Conservation (phyloP, 2,329 filamentous ascomycete species). For the Aspergillus pseudonomiae region DNA sequence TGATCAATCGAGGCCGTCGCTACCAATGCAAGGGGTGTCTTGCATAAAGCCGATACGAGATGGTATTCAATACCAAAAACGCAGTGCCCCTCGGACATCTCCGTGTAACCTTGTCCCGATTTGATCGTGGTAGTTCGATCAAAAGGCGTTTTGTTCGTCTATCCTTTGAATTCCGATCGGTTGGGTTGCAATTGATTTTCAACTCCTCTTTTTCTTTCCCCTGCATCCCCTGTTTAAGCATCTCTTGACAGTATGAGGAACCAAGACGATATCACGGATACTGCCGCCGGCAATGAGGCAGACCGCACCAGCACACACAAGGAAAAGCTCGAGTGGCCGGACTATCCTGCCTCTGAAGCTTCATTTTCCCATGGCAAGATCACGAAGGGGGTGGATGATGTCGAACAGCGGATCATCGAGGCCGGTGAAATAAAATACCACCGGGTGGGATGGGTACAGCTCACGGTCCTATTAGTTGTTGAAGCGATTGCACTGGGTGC, state of each 20-base stretch:
- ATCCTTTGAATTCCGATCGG: background rate
- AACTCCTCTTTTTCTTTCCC: background rate
- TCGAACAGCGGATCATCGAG: background rate
- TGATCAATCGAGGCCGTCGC: too few relatives aligned
- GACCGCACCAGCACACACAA: background rate
- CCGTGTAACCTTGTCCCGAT: background rate
- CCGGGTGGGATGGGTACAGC: conserved; percentile 51
- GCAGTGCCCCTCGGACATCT: background rate
- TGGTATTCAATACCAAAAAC: background rate
- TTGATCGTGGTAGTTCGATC: background rate
- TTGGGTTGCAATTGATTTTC: background rate
- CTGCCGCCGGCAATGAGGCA: background rate
- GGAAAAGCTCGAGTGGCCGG: background rate
- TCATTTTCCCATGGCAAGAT: background rate
- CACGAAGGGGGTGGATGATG: background rate
- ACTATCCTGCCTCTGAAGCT: background rate
- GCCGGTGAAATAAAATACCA: conserved; percentile 14
- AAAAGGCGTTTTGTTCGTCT: background rate
- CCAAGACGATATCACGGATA: background rate
- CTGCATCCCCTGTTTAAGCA: background rate
- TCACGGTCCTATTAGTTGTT: conserved; percentile 52
- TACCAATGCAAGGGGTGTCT: background rate
- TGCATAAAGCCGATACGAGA: background rate
- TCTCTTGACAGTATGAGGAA: background rate
- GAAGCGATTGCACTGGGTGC: conserved; percentile 53